Percentiles rank a stretch among this genome's conserved stretches.
Conservation (phyloP, 1,284 basidiomycete genomes). For the Neolentinus lepideus region DNA sequence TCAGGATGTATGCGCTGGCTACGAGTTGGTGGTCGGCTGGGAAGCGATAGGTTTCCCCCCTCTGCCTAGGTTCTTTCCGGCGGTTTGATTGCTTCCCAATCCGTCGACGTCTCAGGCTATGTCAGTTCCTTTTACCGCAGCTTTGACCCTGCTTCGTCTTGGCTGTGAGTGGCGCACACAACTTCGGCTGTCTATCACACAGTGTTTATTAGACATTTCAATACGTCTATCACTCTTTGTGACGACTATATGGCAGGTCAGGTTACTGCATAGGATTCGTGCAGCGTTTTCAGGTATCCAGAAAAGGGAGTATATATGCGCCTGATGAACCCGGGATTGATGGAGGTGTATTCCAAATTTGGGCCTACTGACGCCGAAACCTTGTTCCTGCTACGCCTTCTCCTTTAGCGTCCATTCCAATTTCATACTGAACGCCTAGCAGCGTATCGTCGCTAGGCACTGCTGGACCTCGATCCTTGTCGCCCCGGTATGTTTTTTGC, state of each 20-base stretch:
- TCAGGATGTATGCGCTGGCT: neutral
- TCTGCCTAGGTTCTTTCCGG: slow-evolving; percentile 1
- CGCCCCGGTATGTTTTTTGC: neutral
- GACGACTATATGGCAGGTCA: neutral
- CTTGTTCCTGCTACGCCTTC: slow-evolving; percentile 22
- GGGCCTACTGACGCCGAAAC: slow-evolving; percentile 18
- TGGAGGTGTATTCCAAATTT: slow-evolving; percentile 25
- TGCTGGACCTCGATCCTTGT: neutral
- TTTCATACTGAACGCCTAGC: neutral
- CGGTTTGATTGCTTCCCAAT: slow-evolving; percentile 1
- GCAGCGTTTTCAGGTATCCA: neutral
- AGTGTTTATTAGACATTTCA: neutral
- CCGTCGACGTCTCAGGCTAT: slow-evolving; percentile 1
- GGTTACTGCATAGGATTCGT: neutral
- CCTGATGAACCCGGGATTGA: slow-evolving; percentile 11
- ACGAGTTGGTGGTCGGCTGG: neutral
- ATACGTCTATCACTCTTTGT: neutral
- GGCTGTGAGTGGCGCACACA: neutral
- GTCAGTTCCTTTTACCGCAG: neutral
- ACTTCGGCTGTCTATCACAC: neutral
- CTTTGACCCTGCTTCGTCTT: neutral
- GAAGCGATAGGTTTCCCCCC: neutral
- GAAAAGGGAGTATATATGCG: slow-evolving; percentile 13
- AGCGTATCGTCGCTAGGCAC: neutral
- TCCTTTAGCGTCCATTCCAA: neutral